phyloP scores from a whole-genome alignment of 2,329 filamentous ascomycete species.

The Calonectria ilicicola region DNA sequence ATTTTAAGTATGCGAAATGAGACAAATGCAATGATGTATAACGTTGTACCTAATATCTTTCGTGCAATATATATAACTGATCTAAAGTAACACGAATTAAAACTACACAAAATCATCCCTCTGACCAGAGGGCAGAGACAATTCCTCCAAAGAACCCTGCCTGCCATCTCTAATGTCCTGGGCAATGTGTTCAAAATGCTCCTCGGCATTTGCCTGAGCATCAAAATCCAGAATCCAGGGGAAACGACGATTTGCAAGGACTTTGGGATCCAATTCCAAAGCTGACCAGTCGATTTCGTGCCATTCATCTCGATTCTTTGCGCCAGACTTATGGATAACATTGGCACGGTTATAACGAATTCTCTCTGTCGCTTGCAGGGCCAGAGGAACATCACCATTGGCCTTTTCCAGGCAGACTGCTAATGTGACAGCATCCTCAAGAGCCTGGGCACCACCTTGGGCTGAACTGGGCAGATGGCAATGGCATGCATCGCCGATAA shows the following conservation, averaged over 20 bases:
- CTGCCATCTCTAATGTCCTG: neutral
- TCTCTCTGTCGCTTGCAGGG: neutral
- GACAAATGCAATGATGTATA: too few species aligned
- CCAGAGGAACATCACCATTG: slow-evolving; percentile 1
- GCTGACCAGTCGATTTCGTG: slow-evolving; percentile 6
- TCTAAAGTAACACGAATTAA: neutral
- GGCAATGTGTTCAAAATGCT: neutral
- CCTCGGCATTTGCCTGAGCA: neutral
- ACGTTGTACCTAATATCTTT: too few species aligned
- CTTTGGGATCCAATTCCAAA: neutral
- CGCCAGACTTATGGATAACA: neutral
- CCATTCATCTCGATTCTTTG: slow-evolving; percentile 10
- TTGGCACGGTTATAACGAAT: slow-evolving; percentile 10
- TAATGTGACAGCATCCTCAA: neutral
- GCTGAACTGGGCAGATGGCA: slow-evolving; percentile 12
- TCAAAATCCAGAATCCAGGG: slow-evolving; percentile 12
- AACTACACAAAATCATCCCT: neutral
- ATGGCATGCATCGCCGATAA: slow-evolving; percentile 13
- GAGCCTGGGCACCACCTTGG: slow-evolving; percentile 11
- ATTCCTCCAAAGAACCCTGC: neutral
- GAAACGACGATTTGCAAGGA: neutral
- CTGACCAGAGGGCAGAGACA: neutral
- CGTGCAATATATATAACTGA: neutral
- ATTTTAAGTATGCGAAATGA: too few species aligned
- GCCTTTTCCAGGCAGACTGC: slow-evolving; percentile 2